Evolutionary conservation across 192 early-diverging fungal species (phyloP).

Genomic region (Umbelopsis vinacea): DNA sequence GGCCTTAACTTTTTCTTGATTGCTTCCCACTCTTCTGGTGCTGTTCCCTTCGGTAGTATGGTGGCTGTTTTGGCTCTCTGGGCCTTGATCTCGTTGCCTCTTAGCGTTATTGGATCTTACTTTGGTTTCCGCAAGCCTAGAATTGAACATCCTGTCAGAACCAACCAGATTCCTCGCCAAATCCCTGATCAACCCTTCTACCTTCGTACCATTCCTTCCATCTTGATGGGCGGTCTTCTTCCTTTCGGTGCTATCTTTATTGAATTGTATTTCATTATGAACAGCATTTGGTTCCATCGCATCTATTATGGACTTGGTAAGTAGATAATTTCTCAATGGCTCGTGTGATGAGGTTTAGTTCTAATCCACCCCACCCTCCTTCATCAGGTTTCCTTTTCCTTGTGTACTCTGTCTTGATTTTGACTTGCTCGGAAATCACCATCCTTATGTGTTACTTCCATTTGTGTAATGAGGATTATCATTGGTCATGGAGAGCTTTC

Average conservation of each 20-base stretch:
- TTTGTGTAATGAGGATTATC: slow-evolving; percentile 82
- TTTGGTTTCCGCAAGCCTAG: slow-evolving; percentile 69
- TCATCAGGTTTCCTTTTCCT: slow-evolving; percentile 75
- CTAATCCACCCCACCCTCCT: not conserved
- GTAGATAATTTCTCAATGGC: not conserved
- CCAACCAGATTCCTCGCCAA: slow-evolving; percentile 93
- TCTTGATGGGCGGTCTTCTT: slow-evolving; percentile 82
- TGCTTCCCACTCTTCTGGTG: slow-evolving; percentile 79
- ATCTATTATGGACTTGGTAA: slow-evolving; percentile 89
- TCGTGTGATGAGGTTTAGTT: not conserved
- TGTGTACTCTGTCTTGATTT: slow-evolving; percentile 82
- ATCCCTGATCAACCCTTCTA: slow-evolving; percentile 88
- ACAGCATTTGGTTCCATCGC: slow-evolving; percentile 91
- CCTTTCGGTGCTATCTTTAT: slow-evolving; percentile 95
- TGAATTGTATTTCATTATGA: slow-evolving; percentile 96
- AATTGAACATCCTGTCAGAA: slow-evolving; percentile 78
- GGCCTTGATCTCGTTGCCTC: slow-evolving; percentile 80
- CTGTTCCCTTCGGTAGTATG: slow-evolving; percentile 89
- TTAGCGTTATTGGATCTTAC: slow-evolving; percentile 79
- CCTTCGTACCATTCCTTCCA: slow-evolving; percentile 72
- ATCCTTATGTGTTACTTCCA: slow-evolving; percentile 91
- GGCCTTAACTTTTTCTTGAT: slow-evolving; percentile 88
- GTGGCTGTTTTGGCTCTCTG: slow-evolving; percentile 82
- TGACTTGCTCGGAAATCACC: slow-evolving; percentile 86
- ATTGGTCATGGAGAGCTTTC: slow-evolving; percentile 91